These are phyloP conservation scores for Lycium barbarum DNA, from an alignment of 257 asterid species.

Conservation along the genomic window DNA sequence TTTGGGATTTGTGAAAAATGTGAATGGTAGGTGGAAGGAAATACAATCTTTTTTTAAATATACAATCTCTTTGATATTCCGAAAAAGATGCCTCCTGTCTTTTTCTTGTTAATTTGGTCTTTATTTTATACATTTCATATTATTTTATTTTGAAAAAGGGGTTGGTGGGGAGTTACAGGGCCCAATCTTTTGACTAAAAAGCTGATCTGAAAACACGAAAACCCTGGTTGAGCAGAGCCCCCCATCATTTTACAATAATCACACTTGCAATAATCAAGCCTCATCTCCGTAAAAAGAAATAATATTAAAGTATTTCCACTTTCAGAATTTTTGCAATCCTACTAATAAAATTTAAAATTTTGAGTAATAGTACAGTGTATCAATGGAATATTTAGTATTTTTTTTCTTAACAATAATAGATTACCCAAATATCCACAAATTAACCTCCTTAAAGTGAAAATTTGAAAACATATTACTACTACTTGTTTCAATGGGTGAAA, in stretches of 20 bases:
- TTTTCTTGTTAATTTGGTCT: not conserved
- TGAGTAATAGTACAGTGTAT: too few species aligned
- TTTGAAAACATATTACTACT: too few species aligned
- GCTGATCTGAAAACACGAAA: not conserved
- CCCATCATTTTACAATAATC: conserved; percentile 28
- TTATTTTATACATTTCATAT: not conserved
- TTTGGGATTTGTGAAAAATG: too few species aligned
- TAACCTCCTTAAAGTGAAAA: too few species aligned
- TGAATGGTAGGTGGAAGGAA: not conserved
- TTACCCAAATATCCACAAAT: too few species aligned
- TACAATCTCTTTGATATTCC: not conserved
- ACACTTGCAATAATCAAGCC: not conserved
- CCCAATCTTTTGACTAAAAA: conserved; percentile 9
- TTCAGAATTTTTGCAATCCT: too few species aligned
- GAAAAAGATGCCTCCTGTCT: not conserved
- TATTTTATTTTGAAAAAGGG: not conserved
- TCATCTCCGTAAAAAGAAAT: not conserved
- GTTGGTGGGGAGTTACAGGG: not conserved
- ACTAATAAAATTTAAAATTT: too few species aligned
- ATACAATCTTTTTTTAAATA: not conserved
- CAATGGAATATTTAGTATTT: too few species aligned
- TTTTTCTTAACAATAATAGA: too few species aligned
- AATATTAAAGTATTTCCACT: too few species aligned
- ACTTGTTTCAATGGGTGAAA: too few species aligned
- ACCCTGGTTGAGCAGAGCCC: not conserved